Conservation (phyloP, 768 basidiomycete species). For the Imleria badia region DNA sequence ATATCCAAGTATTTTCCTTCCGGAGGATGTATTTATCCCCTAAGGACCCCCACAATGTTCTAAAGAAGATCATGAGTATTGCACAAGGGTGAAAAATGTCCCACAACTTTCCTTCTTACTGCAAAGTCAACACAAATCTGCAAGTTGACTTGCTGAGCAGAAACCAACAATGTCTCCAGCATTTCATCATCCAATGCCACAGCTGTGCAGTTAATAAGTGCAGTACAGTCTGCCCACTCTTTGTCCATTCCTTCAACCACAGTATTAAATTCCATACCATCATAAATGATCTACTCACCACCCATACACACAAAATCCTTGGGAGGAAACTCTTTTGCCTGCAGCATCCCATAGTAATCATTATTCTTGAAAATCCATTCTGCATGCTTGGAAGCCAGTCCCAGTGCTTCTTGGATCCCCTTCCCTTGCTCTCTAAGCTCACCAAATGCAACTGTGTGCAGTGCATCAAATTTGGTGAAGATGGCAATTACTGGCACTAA, state of each 20-base stretch:
- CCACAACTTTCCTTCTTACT: not conserved
- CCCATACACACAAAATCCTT: not conserved
- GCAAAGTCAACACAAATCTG: not conserved
- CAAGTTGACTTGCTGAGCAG: not conserved
- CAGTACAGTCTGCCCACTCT: not conserved
- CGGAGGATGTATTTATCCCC: too few species aligned
- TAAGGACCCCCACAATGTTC: too few species aligned
- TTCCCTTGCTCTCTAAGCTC: slow-evolving; percentile 7
- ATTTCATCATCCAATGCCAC: not conserved
- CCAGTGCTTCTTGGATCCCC: not conserved
- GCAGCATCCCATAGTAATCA: not conserved
- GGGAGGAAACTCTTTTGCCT: not conserved
- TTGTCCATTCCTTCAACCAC: not conserved
- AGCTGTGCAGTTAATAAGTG: not conserved
- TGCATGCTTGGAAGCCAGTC: slow-evolving; percentile 14
- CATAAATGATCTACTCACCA: not conserved
- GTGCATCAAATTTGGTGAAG: slow-evolving; percentile 40
- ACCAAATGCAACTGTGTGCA: slow-evolving; percentile 22
- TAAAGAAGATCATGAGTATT: not conserved
- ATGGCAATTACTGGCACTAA: slow-evolving; percentile 40
- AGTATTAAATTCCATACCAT: too few species aligned
- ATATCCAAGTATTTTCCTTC: too few species aligned
- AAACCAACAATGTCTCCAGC: not conserved
- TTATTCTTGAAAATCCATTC: not conserved
- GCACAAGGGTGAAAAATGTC: too few species aligned